phyloP scores from a whole-genome alignment of 352 stramenopile genomes.

The Pelagophyceae sp. region DNA sequence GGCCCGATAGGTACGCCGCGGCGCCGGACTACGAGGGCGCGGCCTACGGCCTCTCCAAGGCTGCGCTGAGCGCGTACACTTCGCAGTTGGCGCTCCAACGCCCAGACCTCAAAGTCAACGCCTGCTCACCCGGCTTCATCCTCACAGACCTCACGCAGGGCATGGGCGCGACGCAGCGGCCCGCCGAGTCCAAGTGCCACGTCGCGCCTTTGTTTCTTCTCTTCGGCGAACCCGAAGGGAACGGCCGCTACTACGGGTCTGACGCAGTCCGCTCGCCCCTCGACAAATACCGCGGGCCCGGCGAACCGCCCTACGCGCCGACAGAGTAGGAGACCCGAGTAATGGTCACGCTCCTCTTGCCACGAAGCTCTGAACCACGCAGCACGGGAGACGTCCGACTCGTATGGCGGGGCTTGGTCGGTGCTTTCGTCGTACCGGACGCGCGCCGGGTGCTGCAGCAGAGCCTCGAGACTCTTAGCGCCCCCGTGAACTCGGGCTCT shows the following conservation, averaged over 20 bases:
- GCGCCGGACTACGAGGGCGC: slow-evolving; percentile 25
- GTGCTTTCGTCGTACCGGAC: no score
- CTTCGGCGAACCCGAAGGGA: slow-evolving; percentile 26
- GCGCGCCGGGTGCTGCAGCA: no score
- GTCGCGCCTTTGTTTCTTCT: slow-evolving; percentile 24
- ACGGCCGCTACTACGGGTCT: slow-evolving; percentile 36
- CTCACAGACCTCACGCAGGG: slow-evolving; percentile 28
- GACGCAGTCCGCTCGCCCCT: slow-evolving; percentile 34
- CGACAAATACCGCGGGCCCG: slow-evolving; percentile 34
- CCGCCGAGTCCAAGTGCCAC: slow-evolving; percentile 21
- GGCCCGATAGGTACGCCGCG: slow-evolving; percentile 17
- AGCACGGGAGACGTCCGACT: no score
- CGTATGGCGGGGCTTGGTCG: no score
- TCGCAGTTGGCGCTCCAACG: slow-evolving; percentile 11
- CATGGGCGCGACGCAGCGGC: slow-evolving; percentile 27
- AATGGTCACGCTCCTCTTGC: no score
- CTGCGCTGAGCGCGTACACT: slow-evolving; percentile 23
- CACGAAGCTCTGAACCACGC: no score
- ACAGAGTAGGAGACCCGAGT: no score
- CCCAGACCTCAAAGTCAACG: slow-evolving; percentile 26
- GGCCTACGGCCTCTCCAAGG: slow-evolving; percentile 31
- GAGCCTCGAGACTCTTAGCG: no score
- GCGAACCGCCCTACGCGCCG: slow-evolving; percentile 28
- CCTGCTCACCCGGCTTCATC: slow-evolving; percentile 27
- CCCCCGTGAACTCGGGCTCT: no score